Percentiles rank a stretch among this genome's conserved stretches.
Conservation (phyloP, 2,329 filamentous ascomycete species). For the Alternaria longipes region DNA sequence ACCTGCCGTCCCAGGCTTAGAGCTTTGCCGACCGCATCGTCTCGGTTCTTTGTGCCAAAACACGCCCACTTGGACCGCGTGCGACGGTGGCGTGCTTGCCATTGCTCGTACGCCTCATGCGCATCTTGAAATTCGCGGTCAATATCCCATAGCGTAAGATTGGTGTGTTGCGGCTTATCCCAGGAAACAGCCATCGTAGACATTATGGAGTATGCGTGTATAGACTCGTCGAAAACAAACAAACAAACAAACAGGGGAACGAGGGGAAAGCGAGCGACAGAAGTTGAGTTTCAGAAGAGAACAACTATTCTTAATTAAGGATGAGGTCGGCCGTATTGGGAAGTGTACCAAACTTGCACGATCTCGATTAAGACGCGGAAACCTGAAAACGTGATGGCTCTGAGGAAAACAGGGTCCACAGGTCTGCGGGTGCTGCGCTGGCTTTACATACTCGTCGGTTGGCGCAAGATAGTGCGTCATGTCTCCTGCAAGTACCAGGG, state of each 20-base stretch:
- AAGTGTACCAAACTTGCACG: conserved; percentile 10
- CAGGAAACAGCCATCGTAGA: conserved; percentile 28
- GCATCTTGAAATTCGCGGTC: conserved; percentile 48
- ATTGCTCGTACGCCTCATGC: conserved; percentile 46
- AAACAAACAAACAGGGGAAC: conserved; percentile 9
- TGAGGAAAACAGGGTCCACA: conserved; percentile 14
- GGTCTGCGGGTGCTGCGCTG: conserved; percentile 25
- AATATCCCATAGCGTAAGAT: conserved; percentile 48
- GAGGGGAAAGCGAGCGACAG: conserved; percentile 8
- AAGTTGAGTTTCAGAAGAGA: conserved; percentile 12
- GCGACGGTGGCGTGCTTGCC: conserved; percentile 31
- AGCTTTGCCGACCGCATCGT: conserved; percentile 40
- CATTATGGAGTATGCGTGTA: conserved; percentile 14
- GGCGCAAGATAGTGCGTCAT: conserved; percentile 18
- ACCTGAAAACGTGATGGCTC: conserved; percentile 14
- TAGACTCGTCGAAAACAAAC: conserved; percentile 12
- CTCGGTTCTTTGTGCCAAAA: conserved; percentile 33
- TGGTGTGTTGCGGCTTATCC: conserved; percentile 43
- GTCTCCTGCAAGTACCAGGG: conserved; percentile 26
- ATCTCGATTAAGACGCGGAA: conserved; percentile 21
- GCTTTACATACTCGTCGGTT: conserved; percentile 20
- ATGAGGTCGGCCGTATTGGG: conserved; percentile 13
- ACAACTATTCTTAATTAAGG: conserved; percentile 17
- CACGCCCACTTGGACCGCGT: conserved; percentile 39
- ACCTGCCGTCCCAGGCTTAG: conserved; percentile 41